A percentile compares a stretch with the other conserved stretches of the same genome.
phyloP scores from a whole-genome alignment of 257 asterid genomes.

The Nyctanthes arbortristis region DNA sequence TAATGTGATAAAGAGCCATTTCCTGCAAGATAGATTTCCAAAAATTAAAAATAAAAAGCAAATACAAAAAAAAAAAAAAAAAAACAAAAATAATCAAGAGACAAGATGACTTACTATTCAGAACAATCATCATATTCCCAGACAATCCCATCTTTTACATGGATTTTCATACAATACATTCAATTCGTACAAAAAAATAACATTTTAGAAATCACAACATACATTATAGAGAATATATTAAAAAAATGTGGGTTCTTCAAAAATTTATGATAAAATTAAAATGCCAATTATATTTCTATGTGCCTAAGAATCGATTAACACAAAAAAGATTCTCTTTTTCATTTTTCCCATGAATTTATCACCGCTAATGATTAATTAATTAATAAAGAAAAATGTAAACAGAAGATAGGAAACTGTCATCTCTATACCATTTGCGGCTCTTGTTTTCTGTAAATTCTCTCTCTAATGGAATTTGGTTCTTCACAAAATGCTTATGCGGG shows the following conservation, averaged over 20 bases:
- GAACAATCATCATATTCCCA: conserved; percentile 20
- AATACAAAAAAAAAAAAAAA: no score
- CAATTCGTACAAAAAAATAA: background rate
- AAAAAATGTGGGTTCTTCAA: conserved; percentile 7
- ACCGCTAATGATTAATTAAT: background rate
- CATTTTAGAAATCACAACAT: background rate
- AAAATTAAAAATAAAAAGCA: no score
- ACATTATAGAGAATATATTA: background rate
- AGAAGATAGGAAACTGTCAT: conserved; percentile 20
- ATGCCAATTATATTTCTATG: conserved; percentile 14
- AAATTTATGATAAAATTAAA: background rate
- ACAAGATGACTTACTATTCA: conserved; percentile 6
- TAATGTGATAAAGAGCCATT: background rate
- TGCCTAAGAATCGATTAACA: conserved; percentile 9
- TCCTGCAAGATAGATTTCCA: conserved; percentile 17
- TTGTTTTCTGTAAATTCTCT: conserved; percentile 16
- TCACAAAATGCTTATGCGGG: conserved; percentile 16
- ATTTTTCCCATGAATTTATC: background rate
- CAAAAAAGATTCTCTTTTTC: no score
- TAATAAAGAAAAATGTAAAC: conserved; percentile 6
- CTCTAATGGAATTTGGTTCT: conserved; percentile 19
- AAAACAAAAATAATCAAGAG: conserved; percentile 9
- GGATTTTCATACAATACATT: background rate
- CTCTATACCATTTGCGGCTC: conserved; percentile 29
- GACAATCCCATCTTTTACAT: conserved; percentile 6